Percentiles rank a stretch among this genome's conserved stretches.
These are phyloP conservation scores for Blastomyces parvus DNA, from an alignment of 2,329 filamentous ascomycete genomes.

Conservation along the genomic window DNA sequence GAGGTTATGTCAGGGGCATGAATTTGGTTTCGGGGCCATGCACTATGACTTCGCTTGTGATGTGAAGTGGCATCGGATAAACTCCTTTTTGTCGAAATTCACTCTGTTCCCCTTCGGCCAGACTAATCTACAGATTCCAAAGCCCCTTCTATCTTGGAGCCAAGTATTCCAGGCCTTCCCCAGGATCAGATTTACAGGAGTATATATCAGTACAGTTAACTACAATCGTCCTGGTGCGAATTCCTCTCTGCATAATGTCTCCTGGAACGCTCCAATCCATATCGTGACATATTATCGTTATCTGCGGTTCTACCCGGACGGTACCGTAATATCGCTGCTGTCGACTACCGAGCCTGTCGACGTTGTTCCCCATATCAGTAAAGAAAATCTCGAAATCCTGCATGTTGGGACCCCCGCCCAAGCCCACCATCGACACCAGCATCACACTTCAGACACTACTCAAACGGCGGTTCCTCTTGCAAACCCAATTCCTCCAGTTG, in stretches of 20 bases:
- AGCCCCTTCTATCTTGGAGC: conserved; percentile 44
- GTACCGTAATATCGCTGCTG: conserved; percentile 68
- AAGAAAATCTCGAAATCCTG: conserved; percentile 50
- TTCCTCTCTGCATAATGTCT: conserved; percentile 54
- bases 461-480: conserved; percentile 18
- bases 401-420: conserved; percentile 24
- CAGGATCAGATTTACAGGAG: conserved; percentile 84
- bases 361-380: conserved; percentile 73
- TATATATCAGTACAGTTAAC: conserved; percentile 95
- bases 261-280: conserved; percentile 76
- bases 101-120: conserved; percentile 29
- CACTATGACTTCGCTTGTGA: conserved; percentile 65
- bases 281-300: conserved; percentile 98
- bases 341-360: conserved; percentile 75
- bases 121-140: conserved; percentile 34
- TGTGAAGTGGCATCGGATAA: conserved; percentile 39
- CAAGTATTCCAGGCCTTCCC: conserved; percentile 73
- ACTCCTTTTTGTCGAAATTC: conserved; percentile 26
- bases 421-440: conserved; percentile 29
- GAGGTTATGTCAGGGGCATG: conserved; percentile 56
- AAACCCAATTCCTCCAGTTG: conserved; percentile 29
- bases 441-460: conserved; percentile 36
- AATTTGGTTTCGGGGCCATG: conserved; percentile 76
- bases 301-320: conserved; percentile 87
- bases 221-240: conserved; percentile 77